Conservation (phyloP, 495 filamentous ascomycete genomes). For the Sphaerosporella brunnea region DNA sequence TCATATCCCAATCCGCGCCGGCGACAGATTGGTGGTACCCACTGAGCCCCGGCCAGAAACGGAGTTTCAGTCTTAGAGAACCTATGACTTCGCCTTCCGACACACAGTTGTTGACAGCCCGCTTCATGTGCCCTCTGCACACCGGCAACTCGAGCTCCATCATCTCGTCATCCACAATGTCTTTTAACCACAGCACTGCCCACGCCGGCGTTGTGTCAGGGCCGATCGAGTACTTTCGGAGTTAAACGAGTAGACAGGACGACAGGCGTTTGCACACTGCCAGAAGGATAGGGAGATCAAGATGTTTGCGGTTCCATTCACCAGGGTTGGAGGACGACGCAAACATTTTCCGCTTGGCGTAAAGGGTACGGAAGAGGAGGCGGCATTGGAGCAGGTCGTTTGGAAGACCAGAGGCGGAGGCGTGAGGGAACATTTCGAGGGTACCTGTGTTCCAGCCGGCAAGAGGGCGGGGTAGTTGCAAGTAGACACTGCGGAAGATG, state of each 20-base stretch:
- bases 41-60: slow-evolving; percentile 4
- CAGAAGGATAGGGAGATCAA: background rate
- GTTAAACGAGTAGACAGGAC: slow-evolving; percentile 39
- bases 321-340: background rate
- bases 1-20: slow-evolving; percentile 1
- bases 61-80: background rate
- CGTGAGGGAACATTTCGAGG: slow-evolving; percentile 1
- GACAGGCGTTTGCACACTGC: slow-evolving; percentile 37
- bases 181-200: slow-evolving; percentile 44
- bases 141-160: slow-evolving; percentile 35
- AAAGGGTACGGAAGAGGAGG: slow-evolving; percentile 8
- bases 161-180: slow-evolving; percentile 44
- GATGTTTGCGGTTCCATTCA: background rate
- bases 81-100: slow-evolving; percentile 2
- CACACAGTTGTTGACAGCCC: slow-evolving; percentile 2
- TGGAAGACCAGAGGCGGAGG: slow-evolving; percentile 1
- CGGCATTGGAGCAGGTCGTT: background rate
- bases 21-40: slow-evolving; percentile 4
- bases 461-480: slow-evolving; percentile 34
- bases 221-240: slow-evolving; percentile 24
- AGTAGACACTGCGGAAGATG: slow-evolving; percentile 47
- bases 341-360: slow-evolving; percentile 3
- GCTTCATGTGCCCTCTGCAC: slow-evolving; percentile 17
- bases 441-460: slow-evolving; percentile 44
- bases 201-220: slow-evolving; percentile 40